Evolutionary conservation across 2,329 filamentous ascomycete species (phyloP).

Genomic region (Xylariales sp.): DNA sequence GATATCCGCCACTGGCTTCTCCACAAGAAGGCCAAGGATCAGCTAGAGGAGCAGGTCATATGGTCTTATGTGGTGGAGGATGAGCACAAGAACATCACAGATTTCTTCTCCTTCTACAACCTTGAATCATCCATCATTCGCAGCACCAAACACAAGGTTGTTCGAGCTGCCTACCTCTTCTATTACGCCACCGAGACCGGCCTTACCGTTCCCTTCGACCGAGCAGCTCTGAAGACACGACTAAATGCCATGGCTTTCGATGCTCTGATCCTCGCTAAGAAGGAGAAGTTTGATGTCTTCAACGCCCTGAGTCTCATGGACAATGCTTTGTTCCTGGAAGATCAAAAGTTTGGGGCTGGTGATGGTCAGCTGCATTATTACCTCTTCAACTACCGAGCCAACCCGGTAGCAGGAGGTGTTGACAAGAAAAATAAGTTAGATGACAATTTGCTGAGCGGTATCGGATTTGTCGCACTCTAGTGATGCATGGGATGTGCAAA

Average conservation of each 20-base stretch:
- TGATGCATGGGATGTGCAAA: no score
- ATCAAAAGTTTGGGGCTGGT: constrained; percentile 91
- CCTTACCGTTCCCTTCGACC: constrained; percentile 53
- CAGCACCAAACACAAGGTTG: constrained; percentile 68
- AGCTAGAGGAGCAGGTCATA: constrained; percentile 71
- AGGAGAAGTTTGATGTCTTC: constrained; percentile 85
- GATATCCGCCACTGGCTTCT: constrained; percentile 89
- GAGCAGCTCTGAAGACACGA: constrained; percentile 64
- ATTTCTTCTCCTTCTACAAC: constrained; percentile 96
- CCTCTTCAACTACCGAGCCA: constrained; percentile 92
- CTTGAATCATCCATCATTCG: constrained; percentile 91
- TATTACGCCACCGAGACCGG: constrained; percentile 89
- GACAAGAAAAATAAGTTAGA: constrained; percentile 76
- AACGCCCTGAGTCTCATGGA: constrained; percentile 93
- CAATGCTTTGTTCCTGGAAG: constrained; percentile 86
- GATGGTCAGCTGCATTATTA: constrained; percentile 97
- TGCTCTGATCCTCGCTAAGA: constrained; percentile 82
- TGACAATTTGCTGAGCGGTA: constrained; percentile 72
- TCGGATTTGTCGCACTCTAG: constrained; percentile 81
- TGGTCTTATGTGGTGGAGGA: constrained; percentile 90
- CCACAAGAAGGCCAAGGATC: constrained; percentile 54
- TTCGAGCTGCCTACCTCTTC: constrained; percentile 92
- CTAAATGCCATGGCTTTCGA: constrained; percentile 80
- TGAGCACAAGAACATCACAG: constrained; percentile 75
- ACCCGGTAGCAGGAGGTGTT: constrained; percentile 80